A percentile compares a stretch with the other conserved stretches of the same genome.
These are phyloP conservation scores for Populus tremula DNA, from an alignment of 345 rosid species.

Conservation along the genomic window DNA sequence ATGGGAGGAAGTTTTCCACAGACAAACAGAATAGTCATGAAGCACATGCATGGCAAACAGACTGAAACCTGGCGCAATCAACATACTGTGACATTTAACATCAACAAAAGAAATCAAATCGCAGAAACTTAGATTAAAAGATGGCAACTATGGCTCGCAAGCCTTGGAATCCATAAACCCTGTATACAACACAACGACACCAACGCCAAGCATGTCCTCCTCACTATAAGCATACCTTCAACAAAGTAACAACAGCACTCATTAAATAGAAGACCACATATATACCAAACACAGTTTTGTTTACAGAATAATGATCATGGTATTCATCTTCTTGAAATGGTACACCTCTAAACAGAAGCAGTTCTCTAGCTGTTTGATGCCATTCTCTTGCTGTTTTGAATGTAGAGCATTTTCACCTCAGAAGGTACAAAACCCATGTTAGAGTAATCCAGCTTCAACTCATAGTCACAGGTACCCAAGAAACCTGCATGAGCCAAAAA, in stretches of 20 bases:
- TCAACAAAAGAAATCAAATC: neutral
- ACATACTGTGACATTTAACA: too few relatives aligned
- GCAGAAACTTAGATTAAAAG: neutral
- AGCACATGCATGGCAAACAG: too few relatives aligned
- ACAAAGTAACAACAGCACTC: neutral
- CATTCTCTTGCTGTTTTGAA: neutral
- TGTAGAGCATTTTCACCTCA: neutral
- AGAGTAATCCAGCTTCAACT: neutral
- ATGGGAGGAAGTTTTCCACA: too few relatives aligned
- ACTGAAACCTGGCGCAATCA: too few relatives aligned
- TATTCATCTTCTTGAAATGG: neutral
- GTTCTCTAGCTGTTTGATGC: neutral
- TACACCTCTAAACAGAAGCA: neutral
- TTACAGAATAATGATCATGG: neutral
- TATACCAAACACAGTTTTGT: neutral
- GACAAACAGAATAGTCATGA: too few relatives aligned
- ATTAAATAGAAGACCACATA: neutral
- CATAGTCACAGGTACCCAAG: neutral
- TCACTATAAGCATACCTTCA: neutral
- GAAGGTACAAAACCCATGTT: neutral
- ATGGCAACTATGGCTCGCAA: neutral
- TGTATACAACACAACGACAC: neutral
- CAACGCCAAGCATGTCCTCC: neutral
- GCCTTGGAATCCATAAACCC: neutral
- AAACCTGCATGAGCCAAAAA: neutral